Evolutionary conservation across 495 filamentous ascomycete species (phyloP).

Genomic region (Penicillium atrosanguineum): DNA sequence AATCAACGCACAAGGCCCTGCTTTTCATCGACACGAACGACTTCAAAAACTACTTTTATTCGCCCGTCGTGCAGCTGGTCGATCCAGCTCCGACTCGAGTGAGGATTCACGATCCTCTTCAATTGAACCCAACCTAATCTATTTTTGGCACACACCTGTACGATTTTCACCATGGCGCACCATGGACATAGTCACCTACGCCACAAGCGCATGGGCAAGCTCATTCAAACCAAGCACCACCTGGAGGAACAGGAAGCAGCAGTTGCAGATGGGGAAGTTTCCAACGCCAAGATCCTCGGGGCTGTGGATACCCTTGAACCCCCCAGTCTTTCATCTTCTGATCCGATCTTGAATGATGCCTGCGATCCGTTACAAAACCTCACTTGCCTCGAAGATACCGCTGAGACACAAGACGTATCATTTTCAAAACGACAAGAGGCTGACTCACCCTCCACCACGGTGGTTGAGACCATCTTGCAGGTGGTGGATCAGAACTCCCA

Average conservation of each 20-base stretch:
- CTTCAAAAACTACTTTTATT: background rate
- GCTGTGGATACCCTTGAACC: background rate
- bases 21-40: slow-evolving; percentile 6
- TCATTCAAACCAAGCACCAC: slow-evolving; percentile 16
- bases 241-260: slow-evolving; percentile 8
- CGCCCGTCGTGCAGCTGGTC: slow-evolving; percentile 14
- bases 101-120: slow-evolving; percentile 13
- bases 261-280: background rate
- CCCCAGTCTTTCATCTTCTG: slow-evolving; percentile 1
- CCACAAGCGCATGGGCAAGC: slow-evolving; percentile 19
- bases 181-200: slow-evolving; percentile 24
- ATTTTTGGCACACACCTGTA: background rate
- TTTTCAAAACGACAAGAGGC: slow-evolving; percentile 20
- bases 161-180: slow-evolving; percentile 15
- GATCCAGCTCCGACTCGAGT: slow-evolving; percentile 20
- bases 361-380: slow-evolving; percentile 13
- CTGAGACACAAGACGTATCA: background rate
- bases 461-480: slow-evolving; percentile 19
- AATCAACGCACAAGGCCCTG: slow-evolving; percentile 20
- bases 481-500: slow-evolving; percentile 22
- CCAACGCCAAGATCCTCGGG: slow-evolving; percentile 1
- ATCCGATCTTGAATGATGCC: background rate
- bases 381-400: slow-evolving; percentile 7
- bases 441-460: slow-evolving; percentile 1
- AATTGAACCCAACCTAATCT: background rate